Evolutionary conservation across 306 rosid species (phyloP).

Genomic region (Vigna reflexopilosa): DNA sequence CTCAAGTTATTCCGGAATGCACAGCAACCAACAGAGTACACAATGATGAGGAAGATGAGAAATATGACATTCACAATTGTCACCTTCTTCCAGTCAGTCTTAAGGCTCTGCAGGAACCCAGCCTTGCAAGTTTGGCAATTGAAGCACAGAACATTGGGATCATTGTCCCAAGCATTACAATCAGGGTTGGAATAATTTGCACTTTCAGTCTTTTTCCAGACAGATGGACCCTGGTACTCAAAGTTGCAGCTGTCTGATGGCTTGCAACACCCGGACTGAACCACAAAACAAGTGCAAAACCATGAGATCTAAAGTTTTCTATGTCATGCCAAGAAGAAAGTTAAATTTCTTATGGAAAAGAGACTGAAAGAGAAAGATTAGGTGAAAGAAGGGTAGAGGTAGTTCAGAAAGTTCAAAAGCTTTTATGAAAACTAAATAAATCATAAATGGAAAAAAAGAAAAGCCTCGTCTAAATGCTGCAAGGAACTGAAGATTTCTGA

Average conservation of each 20-base stretch:
- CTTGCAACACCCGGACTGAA: slow-evolving; percentile 86
- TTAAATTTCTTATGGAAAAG: not conserved
- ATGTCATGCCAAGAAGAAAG: not conserved
- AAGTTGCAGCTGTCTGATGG: slow-evolving; percentile 66
- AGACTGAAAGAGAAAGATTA: not conserved
- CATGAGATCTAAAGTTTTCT: not conserved
- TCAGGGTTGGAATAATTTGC: slow-evolving; percentile 40
- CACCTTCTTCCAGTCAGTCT: slow-evolving; percentile 74
- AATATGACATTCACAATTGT: slow-evolving; percentile 61
- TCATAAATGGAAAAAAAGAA: not conserved
- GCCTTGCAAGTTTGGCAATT: slow-evolving; percentile 81
- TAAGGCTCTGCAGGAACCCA: slow-evolving; percentile 71
- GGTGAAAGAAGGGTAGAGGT: not conserved
- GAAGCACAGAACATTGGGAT: slow-evolving; percentile 57
- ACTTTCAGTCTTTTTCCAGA: slow-evolving; percentile 40
- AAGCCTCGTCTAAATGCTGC: not conserved
- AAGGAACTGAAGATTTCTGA: not conserved
- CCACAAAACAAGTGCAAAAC: not conserved
- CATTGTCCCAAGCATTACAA: slow-evolving; percentile 61
- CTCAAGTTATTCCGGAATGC: slow-evolving; percentile 77
- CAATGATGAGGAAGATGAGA: slow-evolving; percentile 68
- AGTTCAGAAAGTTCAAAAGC: not conserved
- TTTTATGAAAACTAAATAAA: not conserved
- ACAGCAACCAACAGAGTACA: slow-evolving; percentile 79
- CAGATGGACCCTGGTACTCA: slow-evolving; percentile 50